These are phyloP conservation scores for Fusarium agapanthi DNA, from an alignment of 2,329 filamentous ascomycete genomes.

Conservation along the genomic window DNA sequence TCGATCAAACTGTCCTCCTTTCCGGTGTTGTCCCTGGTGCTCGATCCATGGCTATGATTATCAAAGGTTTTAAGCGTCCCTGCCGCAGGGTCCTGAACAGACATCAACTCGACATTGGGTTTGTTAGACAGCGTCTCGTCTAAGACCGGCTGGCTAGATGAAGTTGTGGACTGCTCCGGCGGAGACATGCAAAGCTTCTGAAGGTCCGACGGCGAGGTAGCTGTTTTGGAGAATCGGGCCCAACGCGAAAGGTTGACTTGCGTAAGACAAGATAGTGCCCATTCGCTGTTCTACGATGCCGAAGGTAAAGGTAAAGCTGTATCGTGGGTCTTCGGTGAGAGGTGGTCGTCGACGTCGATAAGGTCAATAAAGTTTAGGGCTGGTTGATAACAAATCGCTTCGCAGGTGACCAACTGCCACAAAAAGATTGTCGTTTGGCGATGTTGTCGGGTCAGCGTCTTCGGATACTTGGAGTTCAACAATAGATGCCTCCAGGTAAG, in stretches of 20 bases:
- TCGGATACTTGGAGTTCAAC: slow-evolving; percentile 4
- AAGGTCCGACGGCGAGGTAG: background rate
- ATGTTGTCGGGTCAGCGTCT: slow-evolving; percentile 33
- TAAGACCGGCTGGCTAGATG: slow-evolving; percentile 41
- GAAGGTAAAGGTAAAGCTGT: slow-evolving; percentile 26
- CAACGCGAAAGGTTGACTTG: slow-evolving; percentile 15
- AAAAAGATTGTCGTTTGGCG: slow-evolving; percentile 1
- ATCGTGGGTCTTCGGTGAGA: slow-evolving; percentile 15
- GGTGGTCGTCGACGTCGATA: background rate
- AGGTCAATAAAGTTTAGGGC: background rate
- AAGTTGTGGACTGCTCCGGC: slow-evolving; percentile 44
- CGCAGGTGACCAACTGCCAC: background rate
- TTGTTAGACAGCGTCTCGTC: slow-evolving; percentile 42
- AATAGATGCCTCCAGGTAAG: background rate
- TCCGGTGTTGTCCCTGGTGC: background rate
- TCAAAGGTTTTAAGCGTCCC: slow-evolving; percentile 14
- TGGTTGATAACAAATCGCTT: background rate
- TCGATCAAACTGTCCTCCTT: slow-evolving; percentile 35
- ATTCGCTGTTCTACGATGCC: slow-evolving; percentile 35
- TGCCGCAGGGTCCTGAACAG: slow-evolving; percentile 22
- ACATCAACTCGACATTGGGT: slow-evolving; percentile 43
- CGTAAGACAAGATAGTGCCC: slow-evolving; percentile 31
- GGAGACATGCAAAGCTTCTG: slow-evolving; percentile 49
- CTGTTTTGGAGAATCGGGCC: background rate
- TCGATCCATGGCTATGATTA: slow-evolving; percentile 1